A percentile compares a stretch with the other conserved stretches of the same genome.
phyloP scores from a whole-genome alignment of 306 rosid species.

The Sechiopsis laciniata region DNA sequence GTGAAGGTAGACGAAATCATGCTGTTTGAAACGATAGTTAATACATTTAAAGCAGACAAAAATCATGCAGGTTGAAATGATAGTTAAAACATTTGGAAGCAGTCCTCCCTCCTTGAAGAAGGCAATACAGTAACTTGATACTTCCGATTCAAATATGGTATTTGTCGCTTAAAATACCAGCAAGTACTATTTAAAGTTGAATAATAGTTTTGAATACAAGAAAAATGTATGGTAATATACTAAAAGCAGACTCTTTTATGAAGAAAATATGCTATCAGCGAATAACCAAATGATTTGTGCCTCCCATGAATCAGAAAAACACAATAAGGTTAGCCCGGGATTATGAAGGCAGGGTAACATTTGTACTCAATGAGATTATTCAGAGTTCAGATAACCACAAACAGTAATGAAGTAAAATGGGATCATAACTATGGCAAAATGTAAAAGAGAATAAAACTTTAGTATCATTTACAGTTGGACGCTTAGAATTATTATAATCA shows the following conservation, averaged over 20 bases:
- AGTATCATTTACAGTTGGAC: not conserved
- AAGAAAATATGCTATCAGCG: no score
- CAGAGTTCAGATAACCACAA: not conserved
- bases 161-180: not conserved
- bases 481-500: not conserved
- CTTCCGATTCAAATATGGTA: not conserved
- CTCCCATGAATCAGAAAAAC: no score
- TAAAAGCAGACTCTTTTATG: no score
- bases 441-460: not conserved
- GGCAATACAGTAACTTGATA: not conserved
- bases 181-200: not conserved
- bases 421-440: not conserved
- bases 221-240: no score
- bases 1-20: no score
- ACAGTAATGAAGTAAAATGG: not conserved
- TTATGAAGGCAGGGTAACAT: constrained; percentile 25
- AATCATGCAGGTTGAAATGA: no score
- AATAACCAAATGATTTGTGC: no score
- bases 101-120: not conserved
- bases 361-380: not conserved
- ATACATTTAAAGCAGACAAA: no score
- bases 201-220: not conserved
- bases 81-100: not conserved
- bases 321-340: no score
- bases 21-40: not conserved